Base-by-base conservation (phyloP, 148 eudicot species). In the Chenopodium album region DNA sequence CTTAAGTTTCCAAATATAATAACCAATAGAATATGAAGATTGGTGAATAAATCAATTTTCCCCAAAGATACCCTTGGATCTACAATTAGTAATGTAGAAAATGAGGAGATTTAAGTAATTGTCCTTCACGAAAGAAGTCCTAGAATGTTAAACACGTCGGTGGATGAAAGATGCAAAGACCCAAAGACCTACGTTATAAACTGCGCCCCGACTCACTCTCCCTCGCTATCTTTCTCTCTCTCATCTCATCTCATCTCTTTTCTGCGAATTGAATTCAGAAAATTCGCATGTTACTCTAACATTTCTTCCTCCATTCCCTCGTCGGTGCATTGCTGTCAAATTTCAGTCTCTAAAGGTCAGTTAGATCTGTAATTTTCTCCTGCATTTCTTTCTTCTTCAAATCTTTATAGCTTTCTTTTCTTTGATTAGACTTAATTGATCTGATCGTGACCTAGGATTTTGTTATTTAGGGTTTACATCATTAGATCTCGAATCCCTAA, bases 151-250 rank as follows among this genome's bases (percentile, higher is more conserved):
- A 66, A 68, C 63, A 50, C 76, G 67, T 70, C 81, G 75, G 75
- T 79, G 76, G 81, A 79, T 79, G 20, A 52, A 22, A 9, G 16
- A 16, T 68, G 54, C 41, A 71, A 41, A 41, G 44, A 54, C 76
- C 76, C 41, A 71, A 41, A 41, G 44, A 54, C 76, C 76, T 48
- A 41, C 77, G 70, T 47, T 50, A 46, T 37, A 23, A 76, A 56
- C 70, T 37, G 70, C 31, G 3, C 54, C 54, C 54, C 54, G 54
- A 50, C 54, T 26, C n/a, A 14, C 17, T 17, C 6, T 41, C 72
- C 5, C 52, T 31, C n/a, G 6, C 78, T 3, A 9, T 12, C 37
- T 44, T 3, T 67, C 26, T 54, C 47, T 66, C 79, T 76, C 62
- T 37, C 26, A 2, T 34, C 37, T 34, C 37, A 3, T 34, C 37